Base-by-base conservation (phyloP, 768 basidiomycete species). In the Boletus rubropictus region DNA sequence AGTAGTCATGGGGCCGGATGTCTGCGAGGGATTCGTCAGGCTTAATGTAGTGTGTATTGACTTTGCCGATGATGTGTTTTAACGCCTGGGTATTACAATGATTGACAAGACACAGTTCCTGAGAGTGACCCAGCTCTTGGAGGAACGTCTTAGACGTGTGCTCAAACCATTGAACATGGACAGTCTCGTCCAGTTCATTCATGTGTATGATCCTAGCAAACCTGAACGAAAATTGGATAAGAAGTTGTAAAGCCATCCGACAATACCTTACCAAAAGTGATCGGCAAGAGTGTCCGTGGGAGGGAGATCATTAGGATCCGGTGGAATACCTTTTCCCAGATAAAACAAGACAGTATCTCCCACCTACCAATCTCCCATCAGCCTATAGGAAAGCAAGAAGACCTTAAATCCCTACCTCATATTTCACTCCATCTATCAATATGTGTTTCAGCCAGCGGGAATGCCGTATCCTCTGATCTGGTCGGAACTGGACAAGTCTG, bases 101-200 rank as follows among this genome's bases (percentile, higher is more conserved):
- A 2, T 80, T 64, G 24, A 74, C 73, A 5, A 85, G 61, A 58
- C 83, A 88, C 0, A 91, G 59, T 53, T 91, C 86, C 45, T 80
- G 80, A 0, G 77, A 68, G 46, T 84, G 66, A 0, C 75, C 76
- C 12, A 89, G 62, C 49, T 87, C 81, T 24, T 73, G 68, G 22
- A 88, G 59, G n/a, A 78, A 60, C 0, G 80, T 84, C 45, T 77
- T 74, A 0, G 78, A 76, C 0, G 80, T 77, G 55, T 90, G 88
- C 44, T 84, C 76, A 24, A 85, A 77, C 86, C 86, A 91, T 28
- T 80, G 85, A 9, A 86, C 64, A 61, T 91, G 89, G 1, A 77
- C 75, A 2, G 48, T 63, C 44, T 72, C 64, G 5, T 66, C 49
- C 14, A 70, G 63, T 28, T 69, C 65, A 14, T 73, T 62, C 46